These are phyloP conservation scores for Botrytis paeoniae DNA, from an alignment of 2,329 filamentous ascomycete species.

Conservation along the genomic window DNA sequence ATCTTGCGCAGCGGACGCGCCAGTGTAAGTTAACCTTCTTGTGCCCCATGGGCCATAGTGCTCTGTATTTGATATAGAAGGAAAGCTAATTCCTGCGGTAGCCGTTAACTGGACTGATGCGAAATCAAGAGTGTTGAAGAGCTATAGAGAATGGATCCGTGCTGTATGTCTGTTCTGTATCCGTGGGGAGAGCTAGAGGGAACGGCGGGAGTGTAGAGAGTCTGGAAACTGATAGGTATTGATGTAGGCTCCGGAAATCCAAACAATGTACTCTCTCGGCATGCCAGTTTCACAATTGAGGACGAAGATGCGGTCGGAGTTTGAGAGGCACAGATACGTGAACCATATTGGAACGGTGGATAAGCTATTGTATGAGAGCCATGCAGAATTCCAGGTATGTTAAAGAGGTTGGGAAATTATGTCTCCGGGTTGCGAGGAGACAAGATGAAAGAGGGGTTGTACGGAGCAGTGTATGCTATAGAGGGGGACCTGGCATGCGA, in stretches of 20 bases:
- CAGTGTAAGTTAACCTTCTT: slow-evolving; percentile 58
- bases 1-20: slow-evolving; percentile 78
- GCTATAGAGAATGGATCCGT: slow-evolving; percentile 95
- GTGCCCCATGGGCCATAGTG: neutral
- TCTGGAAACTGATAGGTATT: slow-evolving; percentile 7
- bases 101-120: slow-evolving; percentile 89
- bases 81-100: slow-evolving; percentile 57
- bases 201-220: neutral
- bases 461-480: neutral
- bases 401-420: neutral
- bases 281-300: slow-evolving; percentile 84
- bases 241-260: slow-evolving; percentile 85
- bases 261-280: slow-evolving; percentile 93
- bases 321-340: slow-evolving; percentile 92
- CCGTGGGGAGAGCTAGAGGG: neutral
- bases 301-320: slow-evolving; percentile 93
- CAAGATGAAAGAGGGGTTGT: neutral
- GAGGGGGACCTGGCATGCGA: neutral
- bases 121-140: slow-evolving; percentile 77
- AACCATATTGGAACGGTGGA: slow-evolving; percentile 86
- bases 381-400: slow-evolving; percentile 86
- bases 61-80: slow-evolving; percentile 18
- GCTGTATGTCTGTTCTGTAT: slow-evolving; percentile 60
- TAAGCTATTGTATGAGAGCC: slow-evolving; percentile 84
- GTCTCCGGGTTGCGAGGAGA: slow-evolving; percentile 4